A percentile compares a stretch with the other conserved stretches of the same genome.
Evolutionary conservation across 345 rosid genomes (phyloP).

Genomic region (Sisymbrium irio): DNA sequence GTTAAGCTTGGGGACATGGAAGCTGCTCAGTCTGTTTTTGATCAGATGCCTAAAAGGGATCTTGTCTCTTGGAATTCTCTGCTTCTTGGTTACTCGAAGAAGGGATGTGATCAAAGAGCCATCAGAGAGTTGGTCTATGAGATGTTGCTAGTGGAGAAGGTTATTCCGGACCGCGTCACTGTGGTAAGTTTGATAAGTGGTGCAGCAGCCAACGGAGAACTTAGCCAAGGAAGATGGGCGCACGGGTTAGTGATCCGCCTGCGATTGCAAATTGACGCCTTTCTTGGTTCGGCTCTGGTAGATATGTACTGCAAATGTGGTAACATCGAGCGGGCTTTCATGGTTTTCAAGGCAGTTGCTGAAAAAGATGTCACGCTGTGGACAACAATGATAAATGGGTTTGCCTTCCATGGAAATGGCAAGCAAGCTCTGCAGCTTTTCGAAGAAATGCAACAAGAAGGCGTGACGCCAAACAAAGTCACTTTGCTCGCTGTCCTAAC

Average conservation of each 20-base stretch:
- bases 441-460: constrained; percentile 39
- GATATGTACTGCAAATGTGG: constrained; percentile 67
- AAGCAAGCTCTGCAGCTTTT: constrained; percentile 51
- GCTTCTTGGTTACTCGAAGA: constrained; percentile 48
- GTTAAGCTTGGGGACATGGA: constrained; percentile 42
- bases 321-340: constrained; percentile 37
- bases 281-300: constrained; percentile 48
- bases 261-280: constrained; percentile 33
- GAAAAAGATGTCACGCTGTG: constrained; percentile 52
- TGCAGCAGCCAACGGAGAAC: constrained; percentile 39
- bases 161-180: constrained; percentile 49
- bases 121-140: constrained; percentile 35
- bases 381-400: constrained; percentile 63
- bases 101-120: constrained; percentile 32
- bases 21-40: constrained; percentile 41
- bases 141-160: constrained; percentile 37
- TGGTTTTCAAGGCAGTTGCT: constrained; percentile 35
- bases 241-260: constrained; percentile 45
- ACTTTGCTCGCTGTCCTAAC: constrained; percentile 50
- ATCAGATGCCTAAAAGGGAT: constrained; percentile 45
- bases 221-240: constrained; percentile 49
- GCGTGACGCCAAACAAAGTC: constrained; percentile 45
- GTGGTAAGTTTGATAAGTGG: constrained; percentile 44
- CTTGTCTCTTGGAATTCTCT: constrained; percentile 55
- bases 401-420: constrained; percentile 57